Percentiles rank a stretch among this genome's conserved stretches.
Conservation (phyloP, 2,329 filamentous ascomycete species). For the Fusarium succisae region DNA sequence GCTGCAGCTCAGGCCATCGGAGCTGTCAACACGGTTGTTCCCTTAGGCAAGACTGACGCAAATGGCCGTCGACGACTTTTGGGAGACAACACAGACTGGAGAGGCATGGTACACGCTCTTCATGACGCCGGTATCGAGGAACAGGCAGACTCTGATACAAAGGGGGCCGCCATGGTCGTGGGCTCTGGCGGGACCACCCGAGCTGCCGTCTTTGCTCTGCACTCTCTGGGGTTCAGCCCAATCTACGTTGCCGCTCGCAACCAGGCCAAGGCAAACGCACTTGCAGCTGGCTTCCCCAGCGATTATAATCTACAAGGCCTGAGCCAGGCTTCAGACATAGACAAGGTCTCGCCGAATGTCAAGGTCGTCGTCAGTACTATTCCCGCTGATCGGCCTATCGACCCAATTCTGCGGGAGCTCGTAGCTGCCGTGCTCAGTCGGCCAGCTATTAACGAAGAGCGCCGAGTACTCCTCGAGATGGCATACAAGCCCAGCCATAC, state of each 20-base stretch:
- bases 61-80: conserved; percentile 65
- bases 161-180: conserved; percentile 82
- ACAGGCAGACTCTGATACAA: conserved; percentile 55
- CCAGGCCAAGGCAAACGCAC: conserved; percentile 69
- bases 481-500: conserved; percentile 92
- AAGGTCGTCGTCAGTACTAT: conserved; percentile 88
- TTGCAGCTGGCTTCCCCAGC: conserved; percentile 77
- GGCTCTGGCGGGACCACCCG: conserved; percentile 92
- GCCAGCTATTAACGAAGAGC: conserved; percentile 48
- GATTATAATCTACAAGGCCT: conserved; percentile 77
- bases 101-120: conserved; percentile 86
- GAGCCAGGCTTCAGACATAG: conserved; percentile 57
- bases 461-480: conserved; percentile 85
- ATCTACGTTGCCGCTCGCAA: conserved; percentile 90
- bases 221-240: conserved; percentile 82
- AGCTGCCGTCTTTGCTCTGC: conserved; percentile 88
- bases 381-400: conserved; percentile 86
- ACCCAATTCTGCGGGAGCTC: conserved; percentile 72
- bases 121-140: conserved; percentile 69
- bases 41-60: conserved; percentile 52
- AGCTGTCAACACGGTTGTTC: conserved; percentile 93
- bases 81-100: conserved; percentile 96
- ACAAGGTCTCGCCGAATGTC: conserved; percentile 58
- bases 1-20: conserved; percentile 84
- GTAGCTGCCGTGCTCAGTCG: conserved; percentile 64